Evolutionary conservation across 1,284 basidiomycete species (phyloP), one percentile per base, ranked within the genome.

Genomic region (Amylostereum chailletii): DNA sequence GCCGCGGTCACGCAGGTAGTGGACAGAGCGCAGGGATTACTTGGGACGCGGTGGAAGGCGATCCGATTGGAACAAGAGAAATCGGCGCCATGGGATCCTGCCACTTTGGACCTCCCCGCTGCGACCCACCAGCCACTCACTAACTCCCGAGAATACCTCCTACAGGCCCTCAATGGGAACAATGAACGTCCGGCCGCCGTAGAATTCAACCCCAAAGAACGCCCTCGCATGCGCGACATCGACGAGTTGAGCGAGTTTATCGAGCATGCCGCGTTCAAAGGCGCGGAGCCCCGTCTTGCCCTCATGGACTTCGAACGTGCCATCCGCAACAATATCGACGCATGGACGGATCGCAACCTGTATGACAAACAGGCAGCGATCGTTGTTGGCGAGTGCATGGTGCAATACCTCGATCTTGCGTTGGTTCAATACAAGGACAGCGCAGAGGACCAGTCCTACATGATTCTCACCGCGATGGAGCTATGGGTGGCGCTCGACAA

Each of bases 401-500:
- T 47, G 19, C 38, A 50, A 4, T 75, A 74, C 46, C 54, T 55
- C 2, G 34, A 36, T 0, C 36, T 52, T 2, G 72, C 72, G 0
- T 32, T 43, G 9, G 30, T 27, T 1, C 19, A 19, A 19, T 19
- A 19, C 19, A 42, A 33, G 6, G 5, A 49, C 29, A 71, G 70
- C 47, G 67, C 74, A 2, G 74, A 79, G 49, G 55, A 65, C 11
- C 45, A 61, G 11, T 78, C 76, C 0, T 50, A 67, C 4, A 71
- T 75, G 66, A 53, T 75, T 11, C 57, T 77, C 41, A 71, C 67
- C 0, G 52, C 66, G 2, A 55, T 75, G 4, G 63, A 71, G 10
- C 61, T 77, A 9, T 76, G 73, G 75, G 58, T 72, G 0, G 67
- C 64, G 0, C 58, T 78, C 0, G 76, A 79, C 55, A 61, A 58